Base-by-base conservation (phyloP, 768 basidiomycete genomes). In the Suillus variegatus region DNA sequence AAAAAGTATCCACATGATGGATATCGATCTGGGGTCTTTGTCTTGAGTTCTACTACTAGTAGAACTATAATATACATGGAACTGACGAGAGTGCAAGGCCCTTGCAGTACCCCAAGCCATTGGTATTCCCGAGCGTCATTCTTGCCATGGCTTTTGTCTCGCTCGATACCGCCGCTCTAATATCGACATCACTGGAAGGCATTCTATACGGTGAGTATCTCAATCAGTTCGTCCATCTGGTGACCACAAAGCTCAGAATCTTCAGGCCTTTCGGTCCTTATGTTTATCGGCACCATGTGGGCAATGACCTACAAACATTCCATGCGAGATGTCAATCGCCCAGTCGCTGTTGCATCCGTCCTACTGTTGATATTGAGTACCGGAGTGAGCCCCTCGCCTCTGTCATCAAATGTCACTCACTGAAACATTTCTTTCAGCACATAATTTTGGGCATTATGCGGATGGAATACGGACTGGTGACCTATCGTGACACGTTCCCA, bases 321-420 rank as follows among this genome's bases (percentile, higher is more conserved):
- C 51, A 16, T 52, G 25, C 51, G 51, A 28, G 51, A 52, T 28
- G 1, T 70, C 32, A 67, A 70, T 56, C 41, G n/a, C 6, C 49
- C 61, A 22, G 67, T 72, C 69, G 14, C 71, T 2, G 49, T 66
- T n/a, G 60, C 69, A 4, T 66, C 74, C 0, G 60, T 61, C 18
- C 46, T 71, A 8, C 69, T 74, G 7, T 66, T 73, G 20, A 47
- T 70, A 32, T 61, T 70, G 18, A 74, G 72, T 60, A 74, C 71
- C 0, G 66, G 69, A n/a, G 72, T 73, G 46, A 57, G 69, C 25
- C 8, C 25, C 25, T 52, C 7, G 0, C 38, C 46, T 16, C 14
- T 20, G 54, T 13, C 25, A 52, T 28, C 9, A 16, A 4, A 52
- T 52, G 10, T 25, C 16, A 20, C 62, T 41, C 35, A 28, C 32